phyloP scores from a whole-genome alignment of 75 land plant genomes.

The Gnetum montanum region DNA sequence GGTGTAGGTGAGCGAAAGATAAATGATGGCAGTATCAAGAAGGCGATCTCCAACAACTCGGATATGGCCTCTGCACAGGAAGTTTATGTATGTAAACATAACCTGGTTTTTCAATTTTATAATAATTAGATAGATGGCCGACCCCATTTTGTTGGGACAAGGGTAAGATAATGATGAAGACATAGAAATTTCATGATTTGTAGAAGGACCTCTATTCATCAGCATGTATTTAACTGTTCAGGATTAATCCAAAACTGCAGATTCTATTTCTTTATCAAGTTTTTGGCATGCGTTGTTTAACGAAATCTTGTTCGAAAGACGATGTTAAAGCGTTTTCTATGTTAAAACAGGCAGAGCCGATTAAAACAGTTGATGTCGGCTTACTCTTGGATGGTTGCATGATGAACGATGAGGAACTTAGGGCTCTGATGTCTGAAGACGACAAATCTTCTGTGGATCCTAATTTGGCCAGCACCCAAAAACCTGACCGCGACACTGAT shows the following conservation, averaged over 20 bases:
- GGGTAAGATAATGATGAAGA: no score
- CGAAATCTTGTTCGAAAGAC: neutral
- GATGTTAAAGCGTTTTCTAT: no score
- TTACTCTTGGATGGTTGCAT: constrained; percentile 5
- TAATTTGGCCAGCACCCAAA: no score
- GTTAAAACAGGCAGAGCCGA: constrained; percentile 2
- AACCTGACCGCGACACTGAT: constrained; percentile 2
- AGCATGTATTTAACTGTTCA: neutral
- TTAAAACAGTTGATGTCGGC: neutral
- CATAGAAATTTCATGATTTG: neutral
- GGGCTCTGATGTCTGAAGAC: neutral
- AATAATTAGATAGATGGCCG: neutral
- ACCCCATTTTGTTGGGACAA: neutral
- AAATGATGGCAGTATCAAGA: constrained; percentile 2
- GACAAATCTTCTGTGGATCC: neutral
- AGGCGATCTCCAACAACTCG: neutral
- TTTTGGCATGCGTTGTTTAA: constrained; percentile 7
- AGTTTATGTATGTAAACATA: constrained; percentile 4
- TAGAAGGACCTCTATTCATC: neutral
- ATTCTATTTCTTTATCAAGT: neutral
- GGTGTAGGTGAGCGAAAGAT: neutral
- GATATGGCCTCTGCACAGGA: constrained; percentile 6
- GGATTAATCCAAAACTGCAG: neutral
- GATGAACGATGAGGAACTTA: constrained; percentile 6
- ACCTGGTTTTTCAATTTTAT: neutral